A percentile compares a stretch with the other conserved stretches of the same genome.
Evolutionary conservation across 441 rosid species (phyloP).

Genomic region (Erodium trifolium): DNA sequence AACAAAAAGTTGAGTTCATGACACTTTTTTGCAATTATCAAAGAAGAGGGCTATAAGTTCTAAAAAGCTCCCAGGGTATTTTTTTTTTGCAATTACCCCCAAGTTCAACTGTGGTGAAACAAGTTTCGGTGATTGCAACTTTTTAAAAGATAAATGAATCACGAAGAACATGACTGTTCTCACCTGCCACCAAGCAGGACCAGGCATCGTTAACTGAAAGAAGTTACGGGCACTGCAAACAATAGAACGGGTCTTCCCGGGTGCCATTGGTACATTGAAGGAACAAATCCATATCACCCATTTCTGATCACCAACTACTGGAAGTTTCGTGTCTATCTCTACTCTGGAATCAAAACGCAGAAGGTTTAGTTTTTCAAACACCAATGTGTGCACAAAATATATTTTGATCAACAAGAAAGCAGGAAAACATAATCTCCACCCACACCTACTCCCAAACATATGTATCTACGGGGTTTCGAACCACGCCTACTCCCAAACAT

Average conservation of each 20-base stretch:
- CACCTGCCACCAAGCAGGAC: conserved; percentile 98
- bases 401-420: no score
- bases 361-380: conserved; percentile 6
- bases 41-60: no score
- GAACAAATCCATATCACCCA: conserved; percentile 97
- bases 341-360: conserved; percentile 33
- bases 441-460: no score
- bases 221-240: conserved; percentile 97
- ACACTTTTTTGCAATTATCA: no score
- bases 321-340: conserved; percentile 83
- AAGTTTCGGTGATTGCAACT: background rate
- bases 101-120: no score
- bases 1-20: no score
- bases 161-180: conserved; percentile 14
- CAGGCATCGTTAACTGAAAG: conserved; percentile 88
- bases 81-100: no score
- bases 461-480: no score
- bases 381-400: background rate
- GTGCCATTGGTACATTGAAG: conserved; percentile 91
- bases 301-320: conserved; percentile 67
- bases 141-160: background rate
- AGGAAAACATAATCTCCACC: no score
- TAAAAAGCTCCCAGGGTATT: no score
- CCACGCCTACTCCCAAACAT: no score
- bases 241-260: conserved; percentile 90